These are phyloP conservation scores for Chlorella sp. DNA, from an alignment of 139 green algal species.

Conservation along the genomic window DNA sequence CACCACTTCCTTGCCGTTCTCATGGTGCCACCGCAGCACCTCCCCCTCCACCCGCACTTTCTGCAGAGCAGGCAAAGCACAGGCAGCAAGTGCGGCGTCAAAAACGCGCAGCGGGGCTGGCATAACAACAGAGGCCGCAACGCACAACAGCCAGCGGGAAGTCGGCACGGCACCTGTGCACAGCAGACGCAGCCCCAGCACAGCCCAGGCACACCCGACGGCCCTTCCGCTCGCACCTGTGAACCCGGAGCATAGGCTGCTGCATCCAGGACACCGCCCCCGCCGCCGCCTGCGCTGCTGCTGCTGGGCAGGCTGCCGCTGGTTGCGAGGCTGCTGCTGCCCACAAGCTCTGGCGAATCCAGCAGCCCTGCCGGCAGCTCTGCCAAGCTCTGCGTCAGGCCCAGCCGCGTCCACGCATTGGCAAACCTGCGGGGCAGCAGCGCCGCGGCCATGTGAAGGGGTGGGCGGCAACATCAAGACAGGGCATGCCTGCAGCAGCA, in stretches of 20 bases:
- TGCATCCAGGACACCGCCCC: background rate
- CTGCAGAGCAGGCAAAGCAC: background rate
- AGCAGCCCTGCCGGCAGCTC: background rate
- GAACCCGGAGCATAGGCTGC: background rate
- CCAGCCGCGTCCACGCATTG: slow-evolving; percentile 82
- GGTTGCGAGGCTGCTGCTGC: background rate
- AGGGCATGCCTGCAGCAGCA: too few relatives aligned
- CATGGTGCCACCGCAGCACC: slow-evolving; percentile 86
- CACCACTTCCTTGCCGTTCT: slow-evolving; percentile 67
- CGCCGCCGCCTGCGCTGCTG: background rate
- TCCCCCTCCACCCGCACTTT: slow-evolving; percentile 70
- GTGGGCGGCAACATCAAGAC: too few relatives aligned
- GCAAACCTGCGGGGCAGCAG: slow-evolving; percentile 69
- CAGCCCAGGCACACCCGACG: background rate
- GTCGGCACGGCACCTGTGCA: too few relatives aligned
- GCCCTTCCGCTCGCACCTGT: background rate
- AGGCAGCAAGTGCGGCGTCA: background rate
- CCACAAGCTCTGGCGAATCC: slow-evolving; percentile 3
- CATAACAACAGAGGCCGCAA: too few relatives aligned
- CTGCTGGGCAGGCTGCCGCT: background rate
- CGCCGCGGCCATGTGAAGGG: too few relatives aligned
- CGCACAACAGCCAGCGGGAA: too few relatives aligned
- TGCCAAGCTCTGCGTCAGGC: slow-evolving; percentile 55
- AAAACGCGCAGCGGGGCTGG: too few relatives aligned
- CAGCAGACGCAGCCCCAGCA: too few relatives aligned